These are phyloP conservation scores for Celoporthe dispersa DNA, from an alignment of 2,329 filamentous ascomycete species.

Conservation along the genomic window DNA sequence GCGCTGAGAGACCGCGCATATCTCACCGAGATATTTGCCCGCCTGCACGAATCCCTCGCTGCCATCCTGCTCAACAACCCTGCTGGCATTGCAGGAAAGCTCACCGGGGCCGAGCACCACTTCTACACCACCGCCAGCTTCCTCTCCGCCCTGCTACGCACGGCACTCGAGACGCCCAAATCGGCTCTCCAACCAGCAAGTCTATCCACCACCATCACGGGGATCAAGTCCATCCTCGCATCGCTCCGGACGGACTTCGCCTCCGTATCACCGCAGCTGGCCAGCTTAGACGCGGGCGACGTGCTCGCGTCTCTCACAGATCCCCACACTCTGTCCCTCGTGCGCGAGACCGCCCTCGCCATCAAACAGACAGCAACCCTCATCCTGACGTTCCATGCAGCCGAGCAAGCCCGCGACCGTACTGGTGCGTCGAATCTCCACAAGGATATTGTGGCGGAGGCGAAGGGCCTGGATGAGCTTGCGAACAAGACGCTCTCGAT, in stretches of 20 bases:
- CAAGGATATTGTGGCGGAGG: constrained; percentile 40
- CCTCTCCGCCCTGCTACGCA: constrained; percentile 40
- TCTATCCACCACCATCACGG: constrained; percentile 30
- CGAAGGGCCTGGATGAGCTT: constrained; percentile 38
- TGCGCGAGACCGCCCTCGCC: constrained; percentile 43
- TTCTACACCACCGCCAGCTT: constrained; percentile 51
- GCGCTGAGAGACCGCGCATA: constrained; percentile 49
- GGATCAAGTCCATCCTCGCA: constrained; percentile 13
- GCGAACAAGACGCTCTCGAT: constrained; percentile 34
- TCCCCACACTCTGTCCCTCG: constrained; percentile 43
- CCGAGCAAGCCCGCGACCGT: constrained; percentile 40
- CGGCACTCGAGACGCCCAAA: constrained; percentile 31
- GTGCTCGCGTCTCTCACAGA: constrained; percentile 38
- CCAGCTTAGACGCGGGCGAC: constrained; percentile 17
- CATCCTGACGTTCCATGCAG: constrained; percentile 38
- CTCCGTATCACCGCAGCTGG: constrained; percentile 7
- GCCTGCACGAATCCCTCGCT: constrained; percentile 48
- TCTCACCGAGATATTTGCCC: constrained; percentile 46
- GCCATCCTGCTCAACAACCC: constrained; percentile 45
- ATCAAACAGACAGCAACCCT: constrained; percentile 40
- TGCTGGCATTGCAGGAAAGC: constrained; percentile 32
- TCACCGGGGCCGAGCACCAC: constrained; percentile 48
- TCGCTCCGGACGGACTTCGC: constrained; percentile 15
- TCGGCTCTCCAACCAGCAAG: constrained; percentile 19
- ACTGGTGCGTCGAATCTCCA: constrained; percentile 39